Percentiles rank a stretch among this genome's conserved stretches.
These are phyloP conservation scores for Fusarium papillatum DNA, from an alignment of 2,329 filamentous ascomycete genomes.

Conservation along the genomic window DNA sequence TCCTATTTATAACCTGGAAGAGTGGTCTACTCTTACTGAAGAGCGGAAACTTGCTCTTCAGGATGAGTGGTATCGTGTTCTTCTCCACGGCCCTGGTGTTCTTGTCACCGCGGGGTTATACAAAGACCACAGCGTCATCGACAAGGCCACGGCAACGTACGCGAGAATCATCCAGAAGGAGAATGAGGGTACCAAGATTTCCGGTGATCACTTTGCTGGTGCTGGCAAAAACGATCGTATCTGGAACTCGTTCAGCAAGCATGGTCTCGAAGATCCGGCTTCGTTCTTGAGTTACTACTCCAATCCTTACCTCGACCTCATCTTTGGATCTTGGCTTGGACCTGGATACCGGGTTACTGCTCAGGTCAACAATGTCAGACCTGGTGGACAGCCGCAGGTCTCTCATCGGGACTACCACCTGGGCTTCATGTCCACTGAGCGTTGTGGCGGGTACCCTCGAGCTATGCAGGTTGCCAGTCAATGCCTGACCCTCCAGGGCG, in stretches of 20 bases:
- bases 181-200: slow-evolving; percentile 46
- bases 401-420: slow-evolving; percentile 75
- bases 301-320: slow-evolving; percentile 68
- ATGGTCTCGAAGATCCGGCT: slow-evolving; percentile 62
- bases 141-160: slow-evolving; percentile 62
- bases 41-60: slow-evolving; percentile 57
- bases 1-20: slow-evolving; percentile 66
- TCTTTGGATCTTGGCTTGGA: slow-evolving; percentile 70
- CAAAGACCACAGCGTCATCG: slow-evolving; percentile 55
- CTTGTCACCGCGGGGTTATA: slow-evolving; percentile 69
- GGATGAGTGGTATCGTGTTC: slow-evolving; percentile 72
- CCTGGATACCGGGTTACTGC: slow-evolving; percentile 71
- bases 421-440: slow-evolving; percentile 68
- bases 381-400: slow-evolving; percentile 69
- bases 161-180: slow-evolving; percentile 62
- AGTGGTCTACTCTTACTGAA: slow-evolving; percentile 45
- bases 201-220: slow-evolving; percentile 73
- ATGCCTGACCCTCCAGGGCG: slow-evolving; percentile 73
- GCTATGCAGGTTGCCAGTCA: slow-evolving; percentile 67
- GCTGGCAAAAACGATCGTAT: slow-evolving; percentile 70
- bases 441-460: slow-evolving; percentile 62
- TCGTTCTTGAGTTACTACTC: slow-evolving; percentile 71
- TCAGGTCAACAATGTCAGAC: slow-evolving; percentile 74
- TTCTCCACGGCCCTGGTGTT: slow-evolving; percentile 70
- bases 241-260: slow-evolving; percentile 77